Conservation (phyloP, 2,329 filamentous ascomycete genomes). For the Helicocarpus griseus region DNA sequence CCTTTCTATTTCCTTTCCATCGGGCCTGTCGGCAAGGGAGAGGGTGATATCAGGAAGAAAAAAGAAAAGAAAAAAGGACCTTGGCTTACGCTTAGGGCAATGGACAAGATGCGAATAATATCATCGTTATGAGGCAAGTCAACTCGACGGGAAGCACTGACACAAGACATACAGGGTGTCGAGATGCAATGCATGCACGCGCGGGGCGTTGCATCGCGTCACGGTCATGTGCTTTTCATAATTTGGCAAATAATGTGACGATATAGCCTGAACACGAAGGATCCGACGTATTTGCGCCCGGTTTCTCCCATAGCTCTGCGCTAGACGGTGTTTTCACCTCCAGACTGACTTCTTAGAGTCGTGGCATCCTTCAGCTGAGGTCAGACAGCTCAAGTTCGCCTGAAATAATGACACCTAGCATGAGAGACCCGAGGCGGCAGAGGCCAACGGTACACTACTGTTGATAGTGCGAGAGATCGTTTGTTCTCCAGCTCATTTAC, state of each 20-base stretch:
- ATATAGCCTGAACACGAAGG: not conserved
- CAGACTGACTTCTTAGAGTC: not conserved
- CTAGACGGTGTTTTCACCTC: not conserved
- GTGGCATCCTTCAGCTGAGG: not conserved
- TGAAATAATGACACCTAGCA: not conserved
- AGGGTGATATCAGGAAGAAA: too few species aligned
- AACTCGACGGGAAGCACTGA: not conserved
- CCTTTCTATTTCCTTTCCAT: not conserved
- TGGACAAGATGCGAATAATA: not conserved
- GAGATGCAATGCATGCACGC: conserved; percentile 4
- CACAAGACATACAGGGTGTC: not conserved
- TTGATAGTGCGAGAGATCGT: too few species aligned
- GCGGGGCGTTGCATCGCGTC: conserved; percentile 11
- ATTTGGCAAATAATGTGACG: not conserved
- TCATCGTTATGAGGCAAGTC: not conserved
- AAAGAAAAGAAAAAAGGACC: not conserved
- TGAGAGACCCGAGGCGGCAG: too few species aligned
- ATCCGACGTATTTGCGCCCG: not conserved
- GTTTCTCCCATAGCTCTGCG: not conserved
- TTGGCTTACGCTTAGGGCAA: not conserved
- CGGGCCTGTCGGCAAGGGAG: not conserved
- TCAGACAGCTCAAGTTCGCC: not conserved
- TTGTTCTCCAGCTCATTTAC: too few species aligned
- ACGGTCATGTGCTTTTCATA: conserved; percentile 9
- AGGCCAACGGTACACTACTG: too few species aligned